Base-by-base conservation (phyloP, 768 basidiomycete genomes). In the Mycena kentingensis region DNA sequence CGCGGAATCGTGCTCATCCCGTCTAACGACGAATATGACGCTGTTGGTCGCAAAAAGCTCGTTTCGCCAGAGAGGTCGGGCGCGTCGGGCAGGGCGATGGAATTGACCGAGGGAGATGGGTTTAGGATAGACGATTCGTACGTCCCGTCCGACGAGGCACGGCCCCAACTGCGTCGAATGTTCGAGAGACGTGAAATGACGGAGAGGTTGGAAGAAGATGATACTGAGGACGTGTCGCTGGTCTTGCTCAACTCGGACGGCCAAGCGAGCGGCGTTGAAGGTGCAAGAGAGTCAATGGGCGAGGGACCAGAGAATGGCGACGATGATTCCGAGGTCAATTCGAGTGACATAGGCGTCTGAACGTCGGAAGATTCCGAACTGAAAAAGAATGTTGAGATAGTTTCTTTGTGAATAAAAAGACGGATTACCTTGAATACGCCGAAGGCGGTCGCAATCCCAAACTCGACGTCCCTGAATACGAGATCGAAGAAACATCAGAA, bases 51-150 rank as follows among this genome's bases (percentile, higher is more conserved):
- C 63, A 90, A 71, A 65, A 87, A 76, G 0, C 89, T 90, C 0
- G 88, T 88, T 51, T 91, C 90, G 51, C 83, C 85, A 0, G 88
- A 90, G 0, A 62, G 70, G 57, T 91, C 90, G 8, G 62, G 70
- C 4, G 76, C 79, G 37, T 92, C 88, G 1, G 78, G 81, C 37
- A 90, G 65, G 22, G 73, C 75, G 19, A 79, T 51, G 3, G 79
- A 80, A 21, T 67, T 67, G 3, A 81, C 72, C 19, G 86, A 85
- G 16, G 86, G 87, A 2, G 90, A 90, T 1, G 89, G 84, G 5
- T 72, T 74, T 21, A 93, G 72, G n/a, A 87, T 70, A 1, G 88
- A 87, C 0, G 90, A 90, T 19, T 91, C 89, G 55, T 87, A 92
- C 0, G 90, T 86, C 10, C 75, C 63, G 48, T 88, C 83, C 0